Conservation (phyloP, 495 filamentous ascomycete species). For the Annulohypoxylon bovei region DNA sequence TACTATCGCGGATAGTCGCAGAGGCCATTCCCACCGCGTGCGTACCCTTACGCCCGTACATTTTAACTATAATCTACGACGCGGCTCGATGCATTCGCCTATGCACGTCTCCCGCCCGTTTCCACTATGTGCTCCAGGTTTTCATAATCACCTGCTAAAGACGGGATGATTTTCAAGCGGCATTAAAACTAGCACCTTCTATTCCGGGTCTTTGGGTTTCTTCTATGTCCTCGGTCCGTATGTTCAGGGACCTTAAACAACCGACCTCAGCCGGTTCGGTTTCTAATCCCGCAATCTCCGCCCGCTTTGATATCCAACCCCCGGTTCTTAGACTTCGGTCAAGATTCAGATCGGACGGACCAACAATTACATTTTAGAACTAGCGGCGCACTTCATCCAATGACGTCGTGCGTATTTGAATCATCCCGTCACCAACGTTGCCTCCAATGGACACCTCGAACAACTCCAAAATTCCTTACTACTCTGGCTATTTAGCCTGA, state of each 20-base stretch:
- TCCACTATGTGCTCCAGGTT: not conserved
- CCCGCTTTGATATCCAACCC: constrained; percentile 32
- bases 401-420: constrained; percentile 30
- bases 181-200: constrained; percentile 10
- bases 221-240: constrained; percentile 25
- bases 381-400: constrained; percentile 19
- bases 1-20: constrained; percentile 29
- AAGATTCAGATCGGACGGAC: constrained; percentile 34
- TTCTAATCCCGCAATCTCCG: constrained; percentile 40
- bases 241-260: constrained; percentile 23
- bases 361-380: constrained; percentile 10
- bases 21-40: constrained; percentile 15
- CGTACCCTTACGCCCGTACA: constrained; percentile 36
- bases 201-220: constrained; percentile 21
- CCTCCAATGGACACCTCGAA: constrained; percentile 30
- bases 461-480: constrained; percentile 10
- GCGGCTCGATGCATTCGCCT: constrained; percentile 40
- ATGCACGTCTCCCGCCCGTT: constrained; percentile 25
- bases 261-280: constrained; percentile 41
- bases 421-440: constrained; percentile 21
- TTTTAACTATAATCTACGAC: constrained; percentile 23
- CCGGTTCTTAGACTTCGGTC: constrained; percentile 27
- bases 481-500: constrained; percentile 35
- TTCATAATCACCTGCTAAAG: constrained; percentile 7
- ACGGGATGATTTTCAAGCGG: constrained; percentile 4